Conservation (phyloP, 1,284 basidiomycete species). For the Golubevia pallescens region DNA sequence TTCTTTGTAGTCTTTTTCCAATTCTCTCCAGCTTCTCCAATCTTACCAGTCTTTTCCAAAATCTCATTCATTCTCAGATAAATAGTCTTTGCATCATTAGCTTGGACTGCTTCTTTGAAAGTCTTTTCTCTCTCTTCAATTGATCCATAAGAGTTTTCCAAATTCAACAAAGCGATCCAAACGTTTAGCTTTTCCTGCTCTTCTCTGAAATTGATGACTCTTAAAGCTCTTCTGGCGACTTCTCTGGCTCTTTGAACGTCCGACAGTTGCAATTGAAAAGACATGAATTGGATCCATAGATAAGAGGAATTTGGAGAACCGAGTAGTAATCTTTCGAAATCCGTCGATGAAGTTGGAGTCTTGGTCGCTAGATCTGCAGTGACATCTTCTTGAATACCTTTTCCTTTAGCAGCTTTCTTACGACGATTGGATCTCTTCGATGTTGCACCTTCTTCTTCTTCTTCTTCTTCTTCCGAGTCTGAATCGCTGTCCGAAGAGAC, state of each 20-base stretch:
- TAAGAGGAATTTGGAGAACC: conserved; percentile 98
- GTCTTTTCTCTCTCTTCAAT: conserved; percentile 74
- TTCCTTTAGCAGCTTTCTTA: conserved; percentile 16
- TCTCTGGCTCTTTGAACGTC: conserved; percentile 92
- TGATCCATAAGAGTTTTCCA: conserved; percentile 90
- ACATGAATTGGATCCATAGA: conserved; percentile 99
- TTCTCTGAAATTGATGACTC: conserved; percentile 89
- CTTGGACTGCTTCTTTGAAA: conserved; percentile 87
- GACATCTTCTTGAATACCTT: conserved; percentile 37
- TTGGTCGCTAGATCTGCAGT: conserved; percentile 51
- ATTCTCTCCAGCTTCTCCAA: conserved; percentile 36
- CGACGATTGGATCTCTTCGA: conserved; percentile 4
- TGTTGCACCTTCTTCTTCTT: conserved; percentile 47
- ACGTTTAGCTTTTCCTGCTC: conserved; percentile 96
- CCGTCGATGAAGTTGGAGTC: conserved; percentile 82
- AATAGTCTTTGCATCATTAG: conserved; percentile 90
- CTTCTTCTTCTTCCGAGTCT: conserved; percentile 67
- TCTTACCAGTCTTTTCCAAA: conserved; percentile 80
- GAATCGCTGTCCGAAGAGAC: conserved; percentile 47
- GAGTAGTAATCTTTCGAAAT: conserved; percentile 91
- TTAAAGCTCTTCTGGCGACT: conserved; percentile 82
- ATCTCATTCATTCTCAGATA: conserved; percentile 84
- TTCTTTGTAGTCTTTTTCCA: conserved; percentile 72
- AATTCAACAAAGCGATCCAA: conserved; percentile 93
- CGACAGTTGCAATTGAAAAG: conserved; percentile 92